Conservation (phyloP, 768 basidiomycete species). For the Pleurotus giganteus region DNA sequence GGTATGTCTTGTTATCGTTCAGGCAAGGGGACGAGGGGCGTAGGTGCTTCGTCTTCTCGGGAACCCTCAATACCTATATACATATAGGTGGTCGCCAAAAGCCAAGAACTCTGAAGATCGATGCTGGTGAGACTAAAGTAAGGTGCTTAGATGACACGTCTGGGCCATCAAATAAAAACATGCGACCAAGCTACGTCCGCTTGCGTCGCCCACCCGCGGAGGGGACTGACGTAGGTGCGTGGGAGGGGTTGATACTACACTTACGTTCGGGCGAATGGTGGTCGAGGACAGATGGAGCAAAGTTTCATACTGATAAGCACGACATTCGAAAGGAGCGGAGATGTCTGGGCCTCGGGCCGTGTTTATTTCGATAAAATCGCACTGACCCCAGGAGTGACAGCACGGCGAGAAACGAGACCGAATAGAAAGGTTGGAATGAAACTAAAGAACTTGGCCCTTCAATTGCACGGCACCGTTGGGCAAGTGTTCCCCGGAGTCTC, state of each 20-base stretch:
- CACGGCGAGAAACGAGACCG: no score
- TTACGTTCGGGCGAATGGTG: slow-evolving; percentile 12
- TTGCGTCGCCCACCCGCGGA: background rate
- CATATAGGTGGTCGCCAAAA: no score
- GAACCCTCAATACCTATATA: no score
- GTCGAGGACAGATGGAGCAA: background rate
- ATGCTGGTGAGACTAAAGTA: no score
- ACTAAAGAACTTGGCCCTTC: no score
- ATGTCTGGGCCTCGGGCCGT: slow-evolving; percentile 19
- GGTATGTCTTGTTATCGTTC: background rate
- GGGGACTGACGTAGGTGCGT: background rate
- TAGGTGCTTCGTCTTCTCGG: background rate
- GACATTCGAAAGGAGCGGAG: slow-evolving; percentile 38
- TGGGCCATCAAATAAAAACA: slow-evolving; percentile 14
- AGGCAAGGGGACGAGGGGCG: background rate
- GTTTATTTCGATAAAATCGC: slow-evolving; percentile 37
- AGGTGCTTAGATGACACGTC: slow-evolving; percentile 6
- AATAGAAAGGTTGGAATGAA: background rate
- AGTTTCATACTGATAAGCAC: background rate
- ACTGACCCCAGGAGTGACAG: slow-evolving; percentile 20
- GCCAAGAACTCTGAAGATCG: no score
- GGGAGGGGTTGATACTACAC: background rate
- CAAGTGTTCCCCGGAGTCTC: no score
- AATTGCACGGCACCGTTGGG: no score
- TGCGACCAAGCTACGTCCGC: background rate